Evolutionary conservation across 2,329 filamentous ascomycete species (phyloP), one percentile per base, ranked within the genome.

Genomic region (Pyrenophora seminiperda): DNA sequence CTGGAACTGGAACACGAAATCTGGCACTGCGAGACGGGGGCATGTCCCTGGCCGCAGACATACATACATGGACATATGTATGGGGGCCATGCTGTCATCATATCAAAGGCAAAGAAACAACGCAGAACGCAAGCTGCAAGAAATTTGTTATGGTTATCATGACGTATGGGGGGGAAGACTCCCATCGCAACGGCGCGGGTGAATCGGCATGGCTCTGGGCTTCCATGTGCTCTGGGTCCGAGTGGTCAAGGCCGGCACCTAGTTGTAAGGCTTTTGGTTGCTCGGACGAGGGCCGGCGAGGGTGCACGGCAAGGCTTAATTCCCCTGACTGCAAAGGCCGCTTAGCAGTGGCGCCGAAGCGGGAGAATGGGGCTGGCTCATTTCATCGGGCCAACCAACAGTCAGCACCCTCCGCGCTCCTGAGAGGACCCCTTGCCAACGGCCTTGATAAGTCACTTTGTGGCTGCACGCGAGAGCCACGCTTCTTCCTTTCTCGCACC

Each of bases 361-460:
- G 41, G 54, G 53, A 37, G 36, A 22, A 47, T 38, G 47, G 56
- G 50, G 46, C 47, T 41, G 40, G 7, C 58, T 67, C 61, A 65
- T 69, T 67, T 66, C 51, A 55, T 39, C 49, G 18, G 45, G 43
- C 59, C 58, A 58, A 55, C 56, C 61, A 61, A 15, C 7, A 20
- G 13, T 11, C 56, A 50, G 46, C 37, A 54, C 50, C 41, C 14
- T 58, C 55, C 44, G 46, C 17, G 27, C 41, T 43, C 43, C 54
- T 54, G 38, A 58, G 50, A 7, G n/a, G 18, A 46, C 54, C 57
- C 55, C 50, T 59, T 50, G 42, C 32, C 20, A 39, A 36, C 34
- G 40, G 22, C 30, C 30, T 34, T 49, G 43, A 48, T 51, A 49
- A 41, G 49, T 49, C 32, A 37, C 24, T 18, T 18, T 47, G 34